A percentile compares a stretch with the other conserved stretches of the same genome.
phyloP scores from a whole-genome alignment of 805 yeast genomes.

The Yarrowia sp. region DNA sequence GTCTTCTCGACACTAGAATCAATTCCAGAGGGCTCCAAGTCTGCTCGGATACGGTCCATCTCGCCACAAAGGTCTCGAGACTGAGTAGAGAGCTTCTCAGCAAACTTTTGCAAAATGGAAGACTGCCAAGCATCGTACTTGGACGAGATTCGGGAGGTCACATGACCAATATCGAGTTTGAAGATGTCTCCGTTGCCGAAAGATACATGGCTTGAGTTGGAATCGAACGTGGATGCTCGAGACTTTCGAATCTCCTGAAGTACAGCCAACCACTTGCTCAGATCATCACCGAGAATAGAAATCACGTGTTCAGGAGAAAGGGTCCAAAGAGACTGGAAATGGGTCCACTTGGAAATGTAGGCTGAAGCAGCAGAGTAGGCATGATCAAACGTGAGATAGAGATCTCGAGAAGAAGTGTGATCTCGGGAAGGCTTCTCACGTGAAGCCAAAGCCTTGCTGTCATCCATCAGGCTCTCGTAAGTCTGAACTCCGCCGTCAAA shows the following conservation, averaged over 20 bases:
- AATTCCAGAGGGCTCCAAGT: constrained; percentile 40
- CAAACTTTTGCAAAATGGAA: constrained; percentile 44
- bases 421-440: neutral
- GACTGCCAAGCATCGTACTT: constrained; percentile 61
- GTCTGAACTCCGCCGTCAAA: constrained; percentile 9
- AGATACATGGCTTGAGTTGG: constrained; percentile 40
- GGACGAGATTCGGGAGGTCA: constrained; percentile 50
- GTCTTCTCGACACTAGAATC: constrained; percentile 43
- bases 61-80: constrained; percentile 38
- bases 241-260: constrained; percentile 45
- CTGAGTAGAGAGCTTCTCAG: constrained; percentile 39
- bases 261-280: constrained; percentile 49
- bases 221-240: constrained; percentile 48
- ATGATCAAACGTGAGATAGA: neutral
- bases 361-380: constrained; percentile 32
- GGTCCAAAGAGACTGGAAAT: constrained; percentile 59
- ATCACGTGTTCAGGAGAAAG: constrained; percentile 45
- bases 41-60: constrained; percentile 39
- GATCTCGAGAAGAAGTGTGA: neutral
- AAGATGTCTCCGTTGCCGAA: constrained; percentile 43
- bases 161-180: constrained; percentile 48
- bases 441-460: neutral
- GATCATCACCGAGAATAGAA: constrained; percentile 37
- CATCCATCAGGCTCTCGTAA: neutral
- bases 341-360: constrained; percentile 52